Percentiles rank a stretch among this genome's conserved stretches.
These are phyloP conservation scores for Basipetospora sp. DNA, from an alignment of 2,329 filamentous ascomycete genomes.

Conservation along the genomic window DNA sequence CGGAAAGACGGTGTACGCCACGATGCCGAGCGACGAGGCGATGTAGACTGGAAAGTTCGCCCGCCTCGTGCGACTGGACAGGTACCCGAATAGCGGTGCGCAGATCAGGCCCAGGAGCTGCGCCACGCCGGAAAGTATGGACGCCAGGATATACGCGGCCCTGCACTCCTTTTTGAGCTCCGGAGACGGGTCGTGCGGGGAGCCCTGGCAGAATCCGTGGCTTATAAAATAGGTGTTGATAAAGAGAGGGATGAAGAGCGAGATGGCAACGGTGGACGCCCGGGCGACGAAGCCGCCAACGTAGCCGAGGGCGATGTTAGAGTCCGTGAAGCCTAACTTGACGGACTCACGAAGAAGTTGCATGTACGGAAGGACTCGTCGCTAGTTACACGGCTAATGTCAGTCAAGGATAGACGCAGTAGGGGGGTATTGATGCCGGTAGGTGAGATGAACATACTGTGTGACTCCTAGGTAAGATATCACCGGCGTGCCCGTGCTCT, in stretches of 20 bases:
- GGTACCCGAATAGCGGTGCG: constrained; percentile 74
- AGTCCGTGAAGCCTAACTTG: constrained; percentile 57
- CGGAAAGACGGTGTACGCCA: constrained; percentile 66
- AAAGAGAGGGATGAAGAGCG: constrained; percentile 83
- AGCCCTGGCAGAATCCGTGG: constrained; percentile 62
- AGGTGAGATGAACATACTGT: too few relatives aligned
- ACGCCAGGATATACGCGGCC: constrained; percentile 73
- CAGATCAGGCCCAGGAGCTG: constrained; percentile 74
- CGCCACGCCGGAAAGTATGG: constrained; percentile 74
- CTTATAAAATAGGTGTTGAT: constrained; percentile 81
- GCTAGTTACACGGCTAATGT: neutral
- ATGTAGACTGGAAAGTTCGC: constrained; percentile 62
- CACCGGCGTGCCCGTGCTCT: too few relatives aligned
- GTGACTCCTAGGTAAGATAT: too few relatives aligned
- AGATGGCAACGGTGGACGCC: constrained; percentile 87
- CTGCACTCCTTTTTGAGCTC: constrained; percentile 77
- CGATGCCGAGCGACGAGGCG: constrained; percentile 57
- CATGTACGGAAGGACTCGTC: constrained; percentile 37
- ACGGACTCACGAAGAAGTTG: constrained; percentile 48
- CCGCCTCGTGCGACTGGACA: constrained; percentile 52
- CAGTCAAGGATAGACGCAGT: too few relatives aligned
- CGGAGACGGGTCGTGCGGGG: constrained; percentile 46
- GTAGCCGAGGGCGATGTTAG: constrained; percentile 73
- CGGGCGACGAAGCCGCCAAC: constrained; percentile 88
- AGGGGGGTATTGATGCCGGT: too few relatives aligned